Evolutionary conservation across 1,284 basidiomycete species (phyloP), one percentile per base, ranked within the genome.

Genomic region (Ceratobasidium sp.): DNA sequence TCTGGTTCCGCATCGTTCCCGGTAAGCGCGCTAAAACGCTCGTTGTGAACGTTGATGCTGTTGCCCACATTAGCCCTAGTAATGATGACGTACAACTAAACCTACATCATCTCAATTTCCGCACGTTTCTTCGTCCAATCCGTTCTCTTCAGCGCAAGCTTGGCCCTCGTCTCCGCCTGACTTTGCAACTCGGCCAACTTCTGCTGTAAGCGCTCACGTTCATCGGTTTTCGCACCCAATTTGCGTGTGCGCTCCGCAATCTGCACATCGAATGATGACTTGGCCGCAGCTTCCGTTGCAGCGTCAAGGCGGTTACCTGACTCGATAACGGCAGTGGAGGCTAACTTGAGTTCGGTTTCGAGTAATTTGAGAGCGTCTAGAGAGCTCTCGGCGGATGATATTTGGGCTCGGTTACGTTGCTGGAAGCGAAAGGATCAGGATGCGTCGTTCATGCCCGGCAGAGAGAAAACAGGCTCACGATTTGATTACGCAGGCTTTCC

Each of bases 131-230:
- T 87, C 81, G 87, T 88, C 44, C 91, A 82, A 79, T 96, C 94
- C 0, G 85, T 86, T 77, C 90, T 87, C 82, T 95, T 95, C 78
- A 98, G 83, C 52, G 92, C 90, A 61, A 99, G 84, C 80, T 91
- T 92, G 0, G 96, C 96, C 51, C 97, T 88, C 0, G 90, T 86
- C 78, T 97, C 94, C 0, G 95, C 92, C 82, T 98, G 95, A 0
- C 87, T 84, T 44, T 90, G 88, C 62, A 97, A 86, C 80, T 99
- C 96, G 0, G 84, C 80, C 19, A 76, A 25, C 32, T 76, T 76
- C 49, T 76, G 74, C 76, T 91, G 95, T 75, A 96, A 84, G 32
- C 85, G 84, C 43, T 97, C 95, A 34, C 93, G 87, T 67, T 87
- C 87, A 37, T 76, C 74, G n/a, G 64, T 76, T 43, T 76, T 76